Percentiles rank a stretch among this genome's conserved stretches.
phyloP scores from a whole-genome alignment of 2,329 filamentous ascomycete species.

The Cordyceps farinosa region DNA sequence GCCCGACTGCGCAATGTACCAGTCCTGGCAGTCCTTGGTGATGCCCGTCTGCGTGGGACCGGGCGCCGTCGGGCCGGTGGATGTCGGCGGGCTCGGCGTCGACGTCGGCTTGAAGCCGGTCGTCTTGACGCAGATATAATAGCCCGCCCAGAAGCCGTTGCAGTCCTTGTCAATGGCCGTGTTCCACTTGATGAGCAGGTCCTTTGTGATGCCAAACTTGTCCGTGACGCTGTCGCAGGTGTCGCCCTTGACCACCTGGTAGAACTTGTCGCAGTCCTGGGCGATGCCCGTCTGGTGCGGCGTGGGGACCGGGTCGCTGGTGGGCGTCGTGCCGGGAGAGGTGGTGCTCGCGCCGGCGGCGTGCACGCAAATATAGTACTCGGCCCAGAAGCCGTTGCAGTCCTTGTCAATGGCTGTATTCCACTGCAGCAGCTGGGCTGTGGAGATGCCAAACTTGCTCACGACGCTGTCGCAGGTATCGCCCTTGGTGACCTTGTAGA shows the following conservation, averaged over 20 bases:
- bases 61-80: neutral
- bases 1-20: conserved; percentile 4
- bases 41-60: neutral
- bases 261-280: conserved; percentile 13
- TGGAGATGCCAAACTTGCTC: conserved; percentile 6
- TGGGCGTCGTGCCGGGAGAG: neutral
- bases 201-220: neutral
- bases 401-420: conserved; percentile 12
- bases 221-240: conserved; percentile 3
- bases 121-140: conserved; percentile 7
- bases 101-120: neutral
- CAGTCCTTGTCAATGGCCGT: conserved; percentile 6
- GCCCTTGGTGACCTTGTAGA: neutral
- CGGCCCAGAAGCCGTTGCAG: conserved; percentile 4
- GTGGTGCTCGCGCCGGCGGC: neutral
- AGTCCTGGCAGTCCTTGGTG: conserved; percentile 3
- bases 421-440: conserved; percentile 12
- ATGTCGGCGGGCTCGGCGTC: neutral
- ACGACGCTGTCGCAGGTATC: conserved; percentile 12
- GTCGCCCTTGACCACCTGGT: conserved; percentile 5
- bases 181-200: conserved; percentile 16
- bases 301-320: neutral
- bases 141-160: neutral
- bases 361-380: conserved; percentile 6
- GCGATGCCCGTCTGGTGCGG: conserved; percentile 15